Conservation (phyloP, 805 yeast species). For the Pichia occidentalis region DNA sequence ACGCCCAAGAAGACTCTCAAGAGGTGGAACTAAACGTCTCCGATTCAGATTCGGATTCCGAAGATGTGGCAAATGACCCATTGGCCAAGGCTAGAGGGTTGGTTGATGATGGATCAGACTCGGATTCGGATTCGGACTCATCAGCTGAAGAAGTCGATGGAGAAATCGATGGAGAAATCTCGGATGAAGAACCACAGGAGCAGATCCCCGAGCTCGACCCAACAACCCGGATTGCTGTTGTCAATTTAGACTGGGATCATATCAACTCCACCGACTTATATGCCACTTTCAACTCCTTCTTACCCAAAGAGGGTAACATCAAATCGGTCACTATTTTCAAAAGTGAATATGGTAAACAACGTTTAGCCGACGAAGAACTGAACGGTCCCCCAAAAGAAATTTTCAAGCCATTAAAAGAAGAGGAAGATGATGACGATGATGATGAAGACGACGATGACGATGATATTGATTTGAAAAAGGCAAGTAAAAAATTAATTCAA, state of each 20-base stretch:
- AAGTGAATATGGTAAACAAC: constrained; percentile 88
- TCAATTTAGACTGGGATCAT: constrained; percentile 96
- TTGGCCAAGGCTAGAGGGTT: constrained; percentile 54
- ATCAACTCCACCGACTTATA: constrained; percentile 78
- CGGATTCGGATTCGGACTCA: constrained; percentile 27
- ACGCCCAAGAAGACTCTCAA: constrained; percentile 20
- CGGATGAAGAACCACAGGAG: constrained; percentile 24
- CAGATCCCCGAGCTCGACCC: constrained; percentile 87
- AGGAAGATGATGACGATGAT: constrained; percentile 31
- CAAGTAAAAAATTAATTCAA: constrained; percentile 57
- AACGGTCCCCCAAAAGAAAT: constrained; percentile 92
- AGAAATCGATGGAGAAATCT: constrained; percentile 36
- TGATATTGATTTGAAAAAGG: constrained; percentile 44
- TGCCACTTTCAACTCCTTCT: constrained; percentile 84
- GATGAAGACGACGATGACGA: constrained; percentile 41
- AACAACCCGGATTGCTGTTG: constrained; percentile 75
- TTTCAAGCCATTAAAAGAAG: constrained; percentile 45
- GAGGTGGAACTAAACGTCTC: too few relatives aligned
- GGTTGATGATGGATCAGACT: constrained; percentile 38
- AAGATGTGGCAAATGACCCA: constrained; percentile 26
- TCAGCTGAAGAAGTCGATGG: constrained; percentile 31
- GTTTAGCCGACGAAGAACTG: constrained; percentile 80
- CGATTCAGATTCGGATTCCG: constrained; percentile 30
- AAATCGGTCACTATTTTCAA: constrained; percentile 69
- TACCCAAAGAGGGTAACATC: constrained; percentile 69